Conservation (phyloP, 2,329 filamentous ascomycete genomes). For the Colletotrichum sp. region DNA sequence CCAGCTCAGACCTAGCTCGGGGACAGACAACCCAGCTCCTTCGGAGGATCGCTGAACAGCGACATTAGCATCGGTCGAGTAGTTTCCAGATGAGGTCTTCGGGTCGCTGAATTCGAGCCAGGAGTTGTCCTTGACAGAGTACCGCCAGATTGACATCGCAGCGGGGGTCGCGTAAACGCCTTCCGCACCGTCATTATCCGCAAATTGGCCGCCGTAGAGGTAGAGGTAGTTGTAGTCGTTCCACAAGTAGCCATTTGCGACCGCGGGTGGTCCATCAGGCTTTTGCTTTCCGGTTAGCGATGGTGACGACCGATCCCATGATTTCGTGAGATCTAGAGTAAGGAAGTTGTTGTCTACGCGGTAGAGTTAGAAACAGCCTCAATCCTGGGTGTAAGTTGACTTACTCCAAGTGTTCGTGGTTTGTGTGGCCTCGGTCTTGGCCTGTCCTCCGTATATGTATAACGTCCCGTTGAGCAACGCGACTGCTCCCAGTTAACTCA, state of each 20-base stretch:
- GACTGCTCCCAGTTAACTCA: slow-evolving; percentile 38
- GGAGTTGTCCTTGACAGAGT: slow-evolving; percentile 60
- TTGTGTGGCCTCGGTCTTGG: slow-evolving; percentile 62
- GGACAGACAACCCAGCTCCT: slow-evolving; percentile 73
- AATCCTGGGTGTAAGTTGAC: slow-evolving; percentile 28
- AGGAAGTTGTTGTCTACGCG: slow-evolving; percentile 74
- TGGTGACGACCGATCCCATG: slow-evolving; percentile 72
- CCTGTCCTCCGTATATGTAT: slow-evolving; percentile 77
- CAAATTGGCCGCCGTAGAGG: slow-evolving; percentile 77
- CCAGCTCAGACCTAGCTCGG: slow-evolving; percentile 73
- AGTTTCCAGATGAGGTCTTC: slow-evolving; percentile 66
- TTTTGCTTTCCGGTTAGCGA: slow-evolving; percentile 65
- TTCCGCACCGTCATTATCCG: slow-evolving; percentile 49
- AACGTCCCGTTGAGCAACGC: slow-evolving; percentile 76
- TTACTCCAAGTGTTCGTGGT: slow-evolving; percentile 72
- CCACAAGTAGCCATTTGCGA: slow-evolving; percentile 79
- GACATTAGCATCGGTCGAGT: slow-evolving; percentile 59
- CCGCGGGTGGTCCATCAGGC: slow-evolving; percentile 72
- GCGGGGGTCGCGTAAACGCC: slow-evolving; percentile 57
- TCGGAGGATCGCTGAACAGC: slow-evolving; percentile 74
- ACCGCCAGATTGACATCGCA: slow-evolving; percentile 72
- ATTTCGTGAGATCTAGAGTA: slow-evolving; percentile 71
- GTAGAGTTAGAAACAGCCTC: background rate
- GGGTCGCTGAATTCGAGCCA: slow-evolving; percentile 71
- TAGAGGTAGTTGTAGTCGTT: slow-evolving; percentile 72